Base-by-base conservation (phyloP, 352 stramenopile genomes). In the Phytophthora megakarya region DNA sequence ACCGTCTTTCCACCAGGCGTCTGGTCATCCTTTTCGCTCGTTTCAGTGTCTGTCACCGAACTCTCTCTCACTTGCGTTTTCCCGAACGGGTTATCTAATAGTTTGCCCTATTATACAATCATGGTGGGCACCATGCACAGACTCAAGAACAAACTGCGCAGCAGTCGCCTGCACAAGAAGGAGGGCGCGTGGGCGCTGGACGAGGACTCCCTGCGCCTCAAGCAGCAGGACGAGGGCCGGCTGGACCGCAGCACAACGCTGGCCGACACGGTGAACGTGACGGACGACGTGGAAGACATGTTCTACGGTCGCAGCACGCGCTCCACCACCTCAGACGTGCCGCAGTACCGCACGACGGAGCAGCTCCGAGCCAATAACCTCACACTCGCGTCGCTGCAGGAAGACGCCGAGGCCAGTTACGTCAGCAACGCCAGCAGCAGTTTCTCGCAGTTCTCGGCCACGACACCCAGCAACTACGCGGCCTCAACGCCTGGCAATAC, bases 281-380 rank as follows among this genome's bases (percentile, higher is more conserved):
- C 84, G 35, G 84, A 92, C 55, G 81, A 92, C 63, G 81, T 88
- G 18, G 84, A 92, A 23, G 84, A 89, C 22, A 72, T 85, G 39
- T 89, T 88, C 44, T 90, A 89, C 60, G 61, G 63, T 21, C 54
- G 60, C 35, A 48, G 15, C 35, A 38, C 38, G 25, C 60, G 63
- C 51, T 68, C 63, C 28, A 73, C 47, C 11, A 48, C 56, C 10
- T 67, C 56, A 16, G 44, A 67, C 7, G 23, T 53, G 9, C 55
- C 65, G 25, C 54, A 72, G 33, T 85, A 90, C 55, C 80, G 80
- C 32, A 88, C 81, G 25, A 90, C 81, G 30, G 67, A 83, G 53
- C 78, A 92, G 53, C 51, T 90, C 19, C 84, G 76, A 16, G 62
- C 60, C 50, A 87, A 72, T 18, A 21, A 49, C 30, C 64, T 60